Evolutionary conservation across 148 eudicot genomes (phyloP), one percentile per base, ranked within the genome.

Genomic region (Vaccinium darrowii): DNA sequence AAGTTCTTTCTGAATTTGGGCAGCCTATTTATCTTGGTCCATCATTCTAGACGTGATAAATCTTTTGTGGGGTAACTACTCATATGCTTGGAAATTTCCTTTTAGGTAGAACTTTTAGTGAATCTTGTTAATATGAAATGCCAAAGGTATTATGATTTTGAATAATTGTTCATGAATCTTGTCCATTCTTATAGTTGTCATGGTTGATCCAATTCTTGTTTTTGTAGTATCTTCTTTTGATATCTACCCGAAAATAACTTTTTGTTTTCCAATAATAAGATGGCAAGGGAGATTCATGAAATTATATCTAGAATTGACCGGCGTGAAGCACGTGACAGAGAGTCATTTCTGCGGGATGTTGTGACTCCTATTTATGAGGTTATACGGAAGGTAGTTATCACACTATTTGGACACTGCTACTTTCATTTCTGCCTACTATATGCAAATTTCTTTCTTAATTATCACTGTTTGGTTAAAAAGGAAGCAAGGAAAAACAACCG

Each of bases 301-400:
- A 88, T 92, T 82, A 82, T 95, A 84, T 84, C 83, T 86, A 86
- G 89, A 84, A 91, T 92, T 74, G 91, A 85, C 76, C 90, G 90
- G 72, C 88, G 90, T 84, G 90, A 87, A 84, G 86, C 84, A 80
- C 82, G 84, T 85, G 86, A 83, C 51, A 95, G 91, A 84, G 95
- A 92, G 83, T 84, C 92, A 49, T 97, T 97, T 90, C 84, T 97
- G 84, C 86, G 84, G 89, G 90, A 91, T 76, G 94, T 94, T 88
- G 90, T 97, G 85, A 80, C 92, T 62, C 99, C 99, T 85, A 93
- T 97, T 50, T 97, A 94, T 84, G 96, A 92, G 58, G 99, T 97
- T 86, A 73, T 97, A 85, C 90, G 82, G n/a, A 91, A 90, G 98
- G 99, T 94, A 90, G 54, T 56, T 77, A 2, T 27, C 78, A 81